Evolutionary conservation across 1,284 basidiomycete species (phyloP), one percentile per base, ranked within the genome.

Genomic region (Tylopilus orsonianus): DNA sequence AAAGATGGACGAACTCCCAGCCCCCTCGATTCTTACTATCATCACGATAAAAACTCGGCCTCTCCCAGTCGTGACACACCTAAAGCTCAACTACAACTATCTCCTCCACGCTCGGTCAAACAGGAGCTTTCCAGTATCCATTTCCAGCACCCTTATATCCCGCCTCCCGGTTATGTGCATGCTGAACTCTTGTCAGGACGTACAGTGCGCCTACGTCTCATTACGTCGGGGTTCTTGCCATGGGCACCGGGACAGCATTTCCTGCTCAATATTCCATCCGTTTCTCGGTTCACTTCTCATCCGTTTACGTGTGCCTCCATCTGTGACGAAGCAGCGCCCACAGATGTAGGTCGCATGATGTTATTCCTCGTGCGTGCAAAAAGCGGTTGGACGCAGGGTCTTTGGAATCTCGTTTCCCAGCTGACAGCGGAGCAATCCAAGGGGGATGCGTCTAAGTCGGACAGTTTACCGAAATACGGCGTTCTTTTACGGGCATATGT

Each of bases 241-340:
- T 93, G 90, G 89, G 75, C 80, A 5, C 84, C 91, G 0, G 92
- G 92, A 5, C 88, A 91, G 63, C 85, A 89, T 65, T 81, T 93
- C 56, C 75, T 89, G 19, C 76, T 94, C 51, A 81, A 76, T 49
- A 72, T 93, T 6, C 91, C 91, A 1, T 75, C 76, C 18, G 73
- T 94, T 10, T 83, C 84, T 7, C 74, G 72, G 37, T 75, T 85
- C 63, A 80, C 85, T 41, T 80, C 82, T 3, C 91, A 94, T 62
- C 92, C 91, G 1, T 94, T 93, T 68, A 93, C 92, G 1, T 83
- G 85, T 51, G 83, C 82, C 16, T 83, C 82, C 33, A 75, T 85
- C 24, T 83, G 81, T 61, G 81, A 88, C 53, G 71, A 76, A 49
- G 72, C 76, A 48, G 73, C 73, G 6, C 56, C 62, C 0, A 64